Conservation (phyloP, 495 filamentous ascomycete species). For the Aspergillus asperescens region DNA sequence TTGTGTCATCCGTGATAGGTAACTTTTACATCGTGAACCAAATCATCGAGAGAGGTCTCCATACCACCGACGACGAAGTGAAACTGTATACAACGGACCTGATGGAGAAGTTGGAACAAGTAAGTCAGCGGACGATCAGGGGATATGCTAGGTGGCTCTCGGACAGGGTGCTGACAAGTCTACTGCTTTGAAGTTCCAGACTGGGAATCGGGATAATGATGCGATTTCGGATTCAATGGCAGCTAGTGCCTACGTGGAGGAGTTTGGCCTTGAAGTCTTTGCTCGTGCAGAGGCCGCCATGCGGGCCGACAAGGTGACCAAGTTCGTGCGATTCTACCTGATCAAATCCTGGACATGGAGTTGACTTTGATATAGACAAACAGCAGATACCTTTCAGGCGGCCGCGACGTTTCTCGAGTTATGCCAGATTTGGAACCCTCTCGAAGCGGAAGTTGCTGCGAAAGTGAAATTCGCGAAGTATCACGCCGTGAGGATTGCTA, state of each 20-base stretch:
- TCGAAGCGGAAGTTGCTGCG: conserved; percentile 69
- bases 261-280: conserved; percentile 87
- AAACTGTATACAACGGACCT: conserved; percentile 71
- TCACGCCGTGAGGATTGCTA: conserved; percentile 85
- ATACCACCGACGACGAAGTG: conserved; percentile 67
- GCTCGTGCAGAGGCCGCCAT: conserved; percentile 75
- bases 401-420: conserved; percentile 89
- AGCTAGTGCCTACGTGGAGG: conserved; percentile 85
- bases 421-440: conserved; percentile 70
- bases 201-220: conserved; percentile 57
- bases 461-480: conserved; percentile 96
- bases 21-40: conserved; percentile 92
- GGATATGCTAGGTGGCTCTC: neutral
- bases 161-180: conserved; percentile 10
- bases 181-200: conserved; percentile 53
- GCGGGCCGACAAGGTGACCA: conserved; percentile 76
- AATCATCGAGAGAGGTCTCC: conserved; percentile 74
- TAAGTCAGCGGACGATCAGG: conserved; percentile 29
- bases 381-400: conserved; percentile 86
- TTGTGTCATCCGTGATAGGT: conserved; percentile 44
- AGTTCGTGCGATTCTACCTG: conserved; percentile 43
- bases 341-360: neutral
- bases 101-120: conserved; percentile 89
- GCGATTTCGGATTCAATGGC: conserved; percentile 76
- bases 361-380: conserved; percentile 59